Evolutionary conservation across 805 yeast species (phyloP), one percentile per base, ranked within the genome.

Genomic region (Saccharomycopsis malanga): DNA sequence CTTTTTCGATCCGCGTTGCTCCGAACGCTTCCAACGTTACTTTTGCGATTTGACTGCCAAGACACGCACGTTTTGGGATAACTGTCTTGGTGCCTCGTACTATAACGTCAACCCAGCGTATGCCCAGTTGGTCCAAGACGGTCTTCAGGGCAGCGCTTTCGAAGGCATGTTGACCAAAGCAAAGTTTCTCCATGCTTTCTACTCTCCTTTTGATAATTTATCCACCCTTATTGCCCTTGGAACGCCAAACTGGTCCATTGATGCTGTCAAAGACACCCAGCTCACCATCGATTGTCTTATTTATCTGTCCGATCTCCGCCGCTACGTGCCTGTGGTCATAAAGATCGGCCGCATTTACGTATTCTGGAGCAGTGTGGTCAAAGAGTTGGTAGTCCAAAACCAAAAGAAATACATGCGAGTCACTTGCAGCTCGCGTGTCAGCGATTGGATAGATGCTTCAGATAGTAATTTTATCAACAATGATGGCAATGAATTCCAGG

Each of bases 241-340:
- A 15, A 57, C 79, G 27, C 66, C 70, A 2, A 63, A 65, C 14
- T 64, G 67, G 38, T 63, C 76, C 2, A 62, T 66, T 24, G 64
- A 67, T 14, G 66, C 72, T 15, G 59, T 70, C 30, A 63, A 67
- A 44, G 83, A 77, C 56, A 67, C 48, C n/a, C 42, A 47, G 29
- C n/a, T 25, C 3, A 50, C 54, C 2, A 68, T 65, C 46, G 81
- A 77, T 50, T 75, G 75, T 23, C 70, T 74, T 4, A 54, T 77
- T 7, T 82, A 68, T 57, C 77, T 79, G 48, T 64, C 65, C 3
- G 64, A 62, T 1, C 65, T 68, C 15, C 71, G 72, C n/a, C 65
- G 74, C 29, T 78, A 75, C 53, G 66, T 73, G 17, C 82, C 86
- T 1, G 81, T 82, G 2, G 72, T 76, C 0, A 49, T 87, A 50